Conservation (phyloP, 108 stramenopile genomes). For the Cyclotella baltica region DNA sequence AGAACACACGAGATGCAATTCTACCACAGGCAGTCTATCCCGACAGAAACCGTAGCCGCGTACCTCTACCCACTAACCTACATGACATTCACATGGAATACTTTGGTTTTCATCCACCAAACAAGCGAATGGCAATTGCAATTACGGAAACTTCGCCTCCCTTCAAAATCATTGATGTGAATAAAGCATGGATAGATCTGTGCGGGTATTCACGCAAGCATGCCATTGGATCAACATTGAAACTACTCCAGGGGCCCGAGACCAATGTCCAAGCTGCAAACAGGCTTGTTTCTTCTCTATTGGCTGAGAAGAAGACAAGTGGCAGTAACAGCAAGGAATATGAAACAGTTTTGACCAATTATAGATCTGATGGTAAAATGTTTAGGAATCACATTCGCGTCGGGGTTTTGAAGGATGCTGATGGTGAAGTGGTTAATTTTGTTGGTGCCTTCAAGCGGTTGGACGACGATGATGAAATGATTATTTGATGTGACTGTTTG, state of each 20-base stretch:
- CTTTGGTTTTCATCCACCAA: no score
- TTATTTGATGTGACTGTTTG: neutral
- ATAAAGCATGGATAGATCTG: conserved; percentile 27
- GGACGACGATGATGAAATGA: conserved; percentile 5
- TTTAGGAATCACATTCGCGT: conserved; percentile 78
- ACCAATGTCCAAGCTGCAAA: conserved; percentile 60
- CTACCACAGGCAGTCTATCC: neutral
- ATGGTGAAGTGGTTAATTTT: conserved; percentile 53
- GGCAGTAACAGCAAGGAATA: conserved; percentile 43
- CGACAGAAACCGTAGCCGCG: neutral
- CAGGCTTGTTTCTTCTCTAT: conserved; percentile 46
- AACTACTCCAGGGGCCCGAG: conserved; percentile 63
- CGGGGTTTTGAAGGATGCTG: conserved; percentile 57
- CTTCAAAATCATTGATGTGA: conserved; percentile 39
- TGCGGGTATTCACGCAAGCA: conserved; percentile 39
- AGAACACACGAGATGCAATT: neutral
- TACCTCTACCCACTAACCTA: conserved; percentile 28
- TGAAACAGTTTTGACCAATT: conserved; percentile 70
- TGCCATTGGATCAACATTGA: conserved; percentile 32
- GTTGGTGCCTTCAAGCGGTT: conserved; percentile 74
- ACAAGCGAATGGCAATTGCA: conserved; percentile 17
- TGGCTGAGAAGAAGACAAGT: conserved; percentile 7
- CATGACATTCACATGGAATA: conserved; percentile 24
- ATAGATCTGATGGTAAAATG: conserved; percentile 64
- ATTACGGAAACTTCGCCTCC: conserved; percentile 27